Conservation (phyloP, 2,329 filamentous ascomycete species). For the Trichophyton schoenleinii region DNA sequence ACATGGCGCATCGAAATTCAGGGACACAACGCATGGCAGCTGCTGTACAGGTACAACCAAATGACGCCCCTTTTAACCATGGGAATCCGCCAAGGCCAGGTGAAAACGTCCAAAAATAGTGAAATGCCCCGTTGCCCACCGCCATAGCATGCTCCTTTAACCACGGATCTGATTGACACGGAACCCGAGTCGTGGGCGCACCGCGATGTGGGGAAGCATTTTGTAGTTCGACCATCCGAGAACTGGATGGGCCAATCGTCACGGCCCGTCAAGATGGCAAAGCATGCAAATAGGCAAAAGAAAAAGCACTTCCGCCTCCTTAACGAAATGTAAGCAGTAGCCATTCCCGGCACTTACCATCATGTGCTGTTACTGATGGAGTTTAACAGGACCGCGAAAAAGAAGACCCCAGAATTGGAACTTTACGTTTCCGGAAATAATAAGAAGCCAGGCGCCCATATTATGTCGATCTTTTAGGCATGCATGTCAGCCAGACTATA, state of each 20-base stretch:
- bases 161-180: not conserved
- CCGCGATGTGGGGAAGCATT: not conserved
- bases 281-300: not conserved
- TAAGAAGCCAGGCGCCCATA: not conserved
- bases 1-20: not conserved
- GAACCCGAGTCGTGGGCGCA: not conserved
- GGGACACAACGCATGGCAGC: not conserved
- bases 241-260: not conserved
- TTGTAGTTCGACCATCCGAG: not conserved
- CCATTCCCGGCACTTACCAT: not conserved
- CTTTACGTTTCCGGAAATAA: not conserved
- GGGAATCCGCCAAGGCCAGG: not conserved
- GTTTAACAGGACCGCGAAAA: not conserved
- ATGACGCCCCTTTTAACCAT: not conserved
- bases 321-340: not conserved
- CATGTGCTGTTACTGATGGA: not conserved
- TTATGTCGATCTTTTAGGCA: not conserved
- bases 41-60: not conserved
- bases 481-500: not conserved
- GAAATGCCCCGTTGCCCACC: not conserved
- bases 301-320: not conserved
- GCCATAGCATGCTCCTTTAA: not conserved
- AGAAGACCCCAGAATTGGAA: not conserved
- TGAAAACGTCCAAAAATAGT: slow-evolving; percentile 1
- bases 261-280: not conserved